Conservation (phyloP, 2,329 filamentous ascomycete genomes). For the Ophiocordyceps unilateralis region DNA sequence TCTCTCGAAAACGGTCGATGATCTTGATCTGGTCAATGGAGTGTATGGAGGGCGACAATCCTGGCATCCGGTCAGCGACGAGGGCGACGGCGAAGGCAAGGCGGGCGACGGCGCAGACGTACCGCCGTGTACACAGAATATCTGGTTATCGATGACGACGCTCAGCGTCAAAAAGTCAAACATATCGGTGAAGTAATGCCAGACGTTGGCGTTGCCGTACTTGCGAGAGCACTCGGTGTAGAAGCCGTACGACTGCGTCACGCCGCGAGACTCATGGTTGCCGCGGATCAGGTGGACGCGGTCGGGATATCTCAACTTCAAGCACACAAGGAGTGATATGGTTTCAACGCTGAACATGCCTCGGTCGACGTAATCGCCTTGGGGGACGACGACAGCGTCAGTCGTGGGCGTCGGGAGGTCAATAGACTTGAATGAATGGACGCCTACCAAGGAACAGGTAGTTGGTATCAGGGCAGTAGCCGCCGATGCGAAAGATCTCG, state of each 20-base stretch:
- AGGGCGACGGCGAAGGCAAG: too few species aligned
- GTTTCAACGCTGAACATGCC: slow-evolving; percentile 98
- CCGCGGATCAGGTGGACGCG: slow-evolving; percentile 92
- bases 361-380: slow-evolving; percentile 94
- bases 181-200: slow-evolving; percentile 99
- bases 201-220: slow-evolving; percentile 96
- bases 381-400: not conserved
- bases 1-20: slow-evolving; percentile 96
- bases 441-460: slow-evolving; percentile 80
- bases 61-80: slow-evolving; percentile 18
- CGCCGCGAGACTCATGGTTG: slow-evolving; percentile 93
- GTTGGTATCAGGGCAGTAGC: slow-evolving; percentile 93
- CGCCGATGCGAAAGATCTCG: slow-evolving; percentile 97
- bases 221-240: slow-evolving; percentile 97
- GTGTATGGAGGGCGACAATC: slow-evolving; percentile 78
- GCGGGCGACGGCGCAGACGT: slow-evolving; percentile 10
- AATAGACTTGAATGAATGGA: not conserved
- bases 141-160: slow-evolving; percentile 96
- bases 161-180: slow-evolving; percentile 95
- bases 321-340: slow-evolving; percentile 89
- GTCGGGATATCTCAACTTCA: slow-evolving; percentile 91
- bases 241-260: slow-evolving; percentile 97
- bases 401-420: too few species aligned
- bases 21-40: slow-evolving; percentile 99
- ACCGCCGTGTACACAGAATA: slow-evolving; percentile 95